phyloP scores from a whole-genome alignment of 371 early-diverging fungal genomes.

The Syncephalastrum sp. region DNA sequence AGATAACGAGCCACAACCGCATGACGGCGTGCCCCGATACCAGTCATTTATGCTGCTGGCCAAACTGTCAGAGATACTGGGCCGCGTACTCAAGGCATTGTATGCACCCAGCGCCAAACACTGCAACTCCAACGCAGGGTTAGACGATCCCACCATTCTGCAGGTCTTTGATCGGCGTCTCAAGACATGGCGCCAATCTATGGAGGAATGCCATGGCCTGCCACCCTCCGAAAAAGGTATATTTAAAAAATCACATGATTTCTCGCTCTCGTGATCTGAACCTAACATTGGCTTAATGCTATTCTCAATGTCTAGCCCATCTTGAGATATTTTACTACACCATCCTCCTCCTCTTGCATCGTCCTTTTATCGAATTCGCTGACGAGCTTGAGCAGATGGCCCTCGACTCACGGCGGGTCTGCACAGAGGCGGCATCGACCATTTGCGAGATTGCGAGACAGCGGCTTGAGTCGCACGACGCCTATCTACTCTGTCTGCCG shows the following conservation, averaged over 20 bases:
- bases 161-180: slow-evolving; percentile 44
- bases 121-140: slow-evolving; percentile 35
- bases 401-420: slow-evolving; percentile 7
- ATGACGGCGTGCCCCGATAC: slow-evolving; percentile 23
- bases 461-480: neutral
- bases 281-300: no score
- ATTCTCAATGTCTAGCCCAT: slow-evolving; percentile 29
- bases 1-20: slow-evolving; percentile 7
- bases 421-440: slow-evolving; percentile 12
- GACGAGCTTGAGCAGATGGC: no score
- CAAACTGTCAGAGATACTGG: slow-evolving; percentile 45
- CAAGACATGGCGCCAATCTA: slow-evolving; percentile 30
- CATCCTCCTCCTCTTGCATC: slow-evolving; percentile 50
- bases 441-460: slow-evolving; percentile 11
- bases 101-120: slow-evolving; percentile 47
- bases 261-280: no score
- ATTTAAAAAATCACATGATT: no score
- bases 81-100: slow-evolving; percentile 40
- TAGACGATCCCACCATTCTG: slow-evolving; percentile 44
- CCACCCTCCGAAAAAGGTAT: no score
- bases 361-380: slow-evolving; percentile 47
- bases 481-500: slow-evolving; percentile 12
- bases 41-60: slow-evolving; percentile 33
- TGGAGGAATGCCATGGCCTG: slow-evolving; percentile 14
- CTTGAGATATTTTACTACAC: slow-evolving; percentile 54